Base-by-base conservation (phyloP, 108 stramenopile genomes). In the Aurantiochytrium sp. region DNA sequence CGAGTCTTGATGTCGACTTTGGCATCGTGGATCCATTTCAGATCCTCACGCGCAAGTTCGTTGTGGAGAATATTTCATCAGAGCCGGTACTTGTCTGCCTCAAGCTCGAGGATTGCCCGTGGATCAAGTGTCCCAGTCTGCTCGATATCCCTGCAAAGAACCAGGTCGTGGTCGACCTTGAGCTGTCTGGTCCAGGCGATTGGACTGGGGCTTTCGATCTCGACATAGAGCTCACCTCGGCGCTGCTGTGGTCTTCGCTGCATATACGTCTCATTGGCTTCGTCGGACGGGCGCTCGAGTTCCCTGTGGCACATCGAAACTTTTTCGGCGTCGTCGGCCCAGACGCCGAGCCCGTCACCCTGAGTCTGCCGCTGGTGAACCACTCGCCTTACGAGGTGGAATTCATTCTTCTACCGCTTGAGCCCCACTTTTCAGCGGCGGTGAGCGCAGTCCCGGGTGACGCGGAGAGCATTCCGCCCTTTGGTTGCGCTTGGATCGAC, bases 1-100 rank as follows among this genome's bases (percentile, higher is more conserved):
- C 42, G 10, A 27, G 39, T 37, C 45, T 81, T 8, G 27, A 48
- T 6, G 27, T 81, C 1, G 73, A 81, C 73, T 81, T 81, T 30
- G 73, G 73, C 12, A 6, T 81, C n/a, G 73, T 81, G n/a, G 73
- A 81, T 48, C 73, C 73, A 30, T 41, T 41, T 21, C 39, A 81
- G 3, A 12, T 41, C 6, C 10, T 81, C 73, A 81, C 12, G 27
- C 73, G 45, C 21, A 48, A 81, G 27, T 81, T 81, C 2, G 24
- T 48, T 1, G 8, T 81, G 6, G 42, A 81, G 39, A 81, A 81
- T 2, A 41, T 81, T 15, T 3, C 42, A 17, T 48, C 73, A 6
- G 73, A 81, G 12, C 17, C 3, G 39, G 15, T 42, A n/a, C 24
- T 81, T 6, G 73, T 81, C n/a, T 22, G 36, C 3, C 3, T 81